A percentile compares a stretch with the other conserved stretches of the same genome.
Conservation (phyloP, 495 filamentous ascomycete genomes). For the Daldinia decipiens region DNA sequence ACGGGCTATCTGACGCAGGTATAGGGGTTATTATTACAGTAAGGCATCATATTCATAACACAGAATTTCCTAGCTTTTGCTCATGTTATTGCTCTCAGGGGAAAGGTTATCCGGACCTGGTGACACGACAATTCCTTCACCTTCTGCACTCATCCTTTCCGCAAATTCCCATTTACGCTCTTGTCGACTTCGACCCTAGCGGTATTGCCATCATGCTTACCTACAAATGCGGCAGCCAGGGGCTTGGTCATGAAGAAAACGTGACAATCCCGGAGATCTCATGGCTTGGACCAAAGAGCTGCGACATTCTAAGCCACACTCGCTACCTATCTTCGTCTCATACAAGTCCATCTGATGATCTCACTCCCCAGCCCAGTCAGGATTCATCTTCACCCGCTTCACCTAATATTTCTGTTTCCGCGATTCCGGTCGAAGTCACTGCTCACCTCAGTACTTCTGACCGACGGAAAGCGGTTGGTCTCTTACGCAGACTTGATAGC, state of each 20-base stretch:
- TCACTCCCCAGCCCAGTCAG: conserved; percentile 11
- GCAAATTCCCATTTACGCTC: conserved; percentile 65
- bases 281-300: conserved; percentile 79
- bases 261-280: conserved; percentile 66
- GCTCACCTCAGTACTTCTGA: conserved; percentile 70
- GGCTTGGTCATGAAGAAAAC: conserved; percentile 73
- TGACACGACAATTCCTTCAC: conserved; percentile 76
- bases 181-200: conserved; percentile 89
- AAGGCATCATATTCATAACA: conserved; percentile 38
- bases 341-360: not conserved
- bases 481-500: conserved; percentile 65
- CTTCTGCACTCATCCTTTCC: conserved; percentile 52
- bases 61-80: conserved; percentile 41
- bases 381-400: not conserved
- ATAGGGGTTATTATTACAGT: conserved; percentile 77
- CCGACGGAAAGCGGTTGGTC: conserved; percentile 69
- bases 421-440: conserved; percentile 15
- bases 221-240: conserved; percentile 84
- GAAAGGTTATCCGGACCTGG: conserved; percentile 93
- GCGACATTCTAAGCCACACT: conserved; percentile 59
- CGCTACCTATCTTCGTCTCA: not conserved
- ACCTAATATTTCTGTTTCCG: conserved; percentile 49
- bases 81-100: conserved; percentile 63
- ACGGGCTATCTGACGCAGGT: conserved; percentile 60
- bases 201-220: conserved; percentile 87